Base-by-base conservation (phyloP, 345 rosid species). In the Luvunga scandens region DNA sequence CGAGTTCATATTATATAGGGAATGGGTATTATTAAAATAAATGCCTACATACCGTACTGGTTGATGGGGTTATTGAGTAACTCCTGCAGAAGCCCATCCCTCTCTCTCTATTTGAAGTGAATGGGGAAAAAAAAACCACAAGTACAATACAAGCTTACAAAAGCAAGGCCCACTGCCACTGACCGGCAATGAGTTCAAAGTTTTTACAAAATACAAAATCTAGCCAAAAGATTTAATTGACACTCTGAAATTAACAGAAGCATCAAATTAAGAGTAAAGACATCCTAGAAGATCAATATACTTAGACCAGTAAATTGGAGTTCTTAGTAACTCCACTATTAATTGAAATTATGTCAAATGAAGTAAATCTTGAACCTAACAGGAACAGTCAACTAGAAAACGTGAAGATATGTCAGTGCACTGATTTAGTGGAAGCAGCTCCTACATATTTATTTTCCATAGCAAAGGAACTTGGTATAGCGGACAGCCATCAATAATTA, bases 11-110 rank as follows among this genome's bases (percentile, higher is more conserved):
- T 83, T 81, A 75, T 88, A 89, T 81, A 83, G 79, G 80, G 78
- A 89, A 85, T 34, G 90, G 89, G 90, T 83, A 86, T 45, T 82
- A 86, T 84, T 83, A 90, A 85, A 64, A 64, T 85, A 84, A 90
- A 86, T 86, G 90, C 98, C 98, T 80, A 97, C 99, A 94, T 97
- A 97, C 98, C 99, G 99, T 94, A 86, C 93, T 85, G 84, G 87
- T 81, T 85, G 98, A 84, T 88, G 93, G 88, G 90, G 86, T 85
- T 88, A 94, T 86, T 85, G 93, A 90, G 90, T 90, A 89, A 94
- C 98, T 93, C 94, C 98, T 85, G 99, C 98, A 85, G 98, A 93
- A 87, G 98, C 91, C 91, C 97, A 90, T 89, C 97, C n/a, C n/a
- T n/a, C 92, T 91, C 92, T 90, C 96, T 97, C 97, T 91, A 97